These are phyloP conservation scores for Fusarium sp. DNA, from an alignment of 2,329 filamentous ascomycete genomes.

Conservation along the genomic window DNA sequence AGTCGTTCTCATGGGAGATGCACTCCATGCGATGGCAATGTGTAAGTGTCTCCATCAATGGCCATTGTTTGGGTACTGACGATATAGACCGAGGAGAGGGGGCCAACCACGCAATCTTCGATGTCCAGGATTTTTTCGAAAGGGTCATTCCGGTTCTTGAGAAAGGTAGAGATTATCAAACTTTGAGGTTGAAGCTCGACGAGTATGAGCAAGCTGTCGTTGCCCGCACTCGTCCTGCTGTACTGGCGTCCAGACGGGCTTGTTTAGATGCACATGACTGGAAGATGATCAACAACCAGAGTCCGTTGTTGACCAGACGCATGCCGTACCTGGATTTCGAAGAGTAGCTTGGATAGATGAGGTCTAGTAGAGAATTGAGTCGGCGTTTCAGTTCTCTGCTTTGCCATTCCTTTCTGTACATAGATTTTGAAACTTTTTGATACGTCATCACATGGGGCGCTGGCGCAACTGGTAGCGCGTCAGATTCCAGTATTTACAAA, in stretches of 20 bases:
- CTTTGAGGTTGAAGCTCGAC: constrained; percentile 51
- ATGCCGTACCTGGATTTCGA: constrained; percentile 44
- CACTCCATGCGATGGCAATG: constrained; percentile 71
- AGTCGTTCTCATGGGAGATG: constrained; percentile 66
- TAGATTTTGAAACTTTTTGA: too few species aligned
- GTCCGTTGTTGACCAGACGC: constrained; percentile 57
- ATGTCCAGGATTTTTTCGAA: constrained; percentile 61
- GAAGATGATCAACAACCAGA: constrained; percentile 54
- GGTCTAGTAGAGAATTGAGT: too few species aligned
- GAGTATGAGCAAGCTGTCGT: constrained; percentile 62
- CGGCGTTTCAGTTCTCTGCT: too few species aligned
- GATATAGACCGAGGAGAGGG: constrained; percentile 67
- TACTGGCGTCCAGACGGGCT: constrained; percentile 64
- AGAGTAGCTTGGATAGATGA: neutral
- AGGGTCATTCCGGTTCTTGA: constrained; percentile 44
- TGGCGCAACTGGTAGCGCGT: too few species aligned
- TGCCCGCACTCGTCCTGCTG: constrained; percentile 59
- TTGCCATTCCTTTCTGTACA: too few species aligned
- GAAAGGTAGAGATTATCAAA: neutral
- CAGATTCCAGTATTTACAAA: too few species aligned
- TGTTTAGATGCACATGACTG: constrained; percentile 69
- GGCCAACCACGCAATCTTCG: constrained; percentile 68
- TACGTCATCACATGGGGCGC: too few species aligned
- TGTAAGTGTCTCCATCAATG: constrained; percentile 56
- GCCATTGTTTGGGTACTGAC: accelerated